These are phyloP conservation scores for Ceratopteris richardii DNA, from an alignment of 75 land plant species.

Conservation along the genomic window DNA sequence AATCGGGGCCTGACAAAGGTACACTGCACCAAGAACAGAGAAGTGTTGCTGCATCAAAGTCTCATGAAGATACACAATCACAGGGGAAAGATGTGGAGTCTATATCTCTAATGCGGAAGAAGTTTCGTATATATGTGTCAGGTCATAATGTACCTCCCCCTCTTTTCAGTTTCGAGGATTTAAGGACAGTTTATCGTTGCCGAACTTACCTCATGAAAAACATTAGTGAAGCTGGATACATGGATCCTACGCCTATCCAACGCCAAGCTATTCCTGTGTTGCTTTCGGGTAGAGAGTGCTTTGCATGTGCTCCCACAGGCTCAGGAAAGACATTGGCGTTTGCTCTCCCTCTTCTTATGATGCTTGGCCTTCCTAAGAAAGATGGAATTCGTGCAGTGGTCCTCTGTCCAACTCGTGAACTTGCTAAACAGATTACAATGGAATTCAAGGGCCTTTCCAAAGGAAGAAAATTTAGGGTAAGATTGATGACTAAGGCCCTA, in stretches of 20 bases:
- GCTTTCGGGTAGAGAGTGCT: slow-evolving; percentile 80
- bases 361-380: slow-evolving; percentile 52
- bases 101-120: slow-evolving; percentile 54
- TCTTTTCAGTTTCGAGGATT: slow-evolving; percentile 47
- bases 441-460: slow-evolving; percentile 69
- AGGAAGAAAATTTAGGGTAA: slow-evolving; percentile 65
- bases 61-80: too few species aligned
- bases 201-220: slow-evolving; percentile 52
- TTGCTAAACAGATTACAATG: slow-evolving; percentile 82
- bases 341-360: slow-evolving; percentile 82
- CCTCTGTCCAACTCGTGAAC: slow-evolving; percentile 83
- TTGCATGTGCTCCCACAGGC: slow-evolving; percentile 99
- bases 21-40: too few species aligned
- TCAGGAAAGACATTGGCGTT: slow-evolving; percentile 97
- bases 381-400: slow-evolving; percentile 78
- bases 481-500: slow-evolving; percentile 68
- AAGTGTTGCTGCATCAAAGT: too few species aligned
- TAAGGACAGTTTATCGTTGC: slow-evolving; percentile 67
- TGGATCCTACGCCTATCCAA: slow-evolving; percentile 96
- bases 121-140: slow-evolving; percentile 57
- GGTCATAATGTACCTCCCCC: slow-evolving; percentile 73
- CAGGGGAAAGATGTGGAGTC: not conserved
- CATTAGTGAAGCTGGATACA: slow-evolving; percentile 56
- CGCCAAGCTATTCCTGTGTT: slow-evolving; percentile 93
- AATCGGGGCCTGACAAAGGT: not conserved